phyloP scores from a whole-genome alignment of 1,284 basidiomycete genomes.

The Trametes sp. region DNA sequence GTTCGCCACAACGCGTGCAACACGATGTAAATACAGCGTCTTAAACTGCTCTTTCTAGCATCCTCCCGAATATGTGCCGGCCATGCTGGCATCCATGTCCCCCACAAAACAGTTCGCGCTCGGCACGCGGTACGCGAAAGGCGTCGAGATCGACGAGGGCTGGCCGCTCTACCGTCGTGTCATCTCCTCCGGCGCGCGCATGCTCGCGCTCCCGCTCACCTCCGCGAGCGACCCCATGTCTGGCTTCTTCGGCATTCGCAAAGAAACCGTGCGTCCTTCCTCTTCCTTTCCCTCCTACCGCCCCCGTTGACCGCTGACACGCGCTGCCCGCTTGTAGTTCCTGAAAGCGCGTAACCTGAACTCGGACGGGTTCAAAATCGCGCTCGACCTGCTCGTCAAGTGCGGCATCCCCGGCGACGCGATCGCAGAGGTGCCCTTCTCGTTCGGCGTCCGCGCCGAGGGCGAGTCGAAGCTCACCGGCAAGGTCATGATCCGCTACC shows the following conservation, averaged over 20 bases:
- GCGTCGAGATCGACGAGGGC: slow-evolving; percentile 52
- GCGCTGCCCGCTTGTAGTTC: slow-evolving; percentile 34
- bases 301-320: background rate
- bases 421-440: slow-evolving; percentile 45
- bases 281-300: background rate
- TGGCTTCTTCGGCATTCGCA: slow-evolving; percentile 54
- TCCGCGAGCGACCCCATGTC: slow-evolving; percentile 53
- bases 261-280: slow-evolving; percentile 44
- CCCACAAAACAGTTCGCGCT: slow-evolving; percentile 47
- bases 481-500: slow-evolving; percentile 45
- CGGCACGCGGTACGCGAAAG: slow-evolving; percentile 52
- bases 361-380: slow-evolving; percentile 45
- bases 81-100: slow-evolving; percentile 45
- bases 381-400: slow-evolving; percentile 45
- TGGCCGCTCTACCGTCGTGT: slow-evolving; percentile 54
- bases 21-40: background rate
- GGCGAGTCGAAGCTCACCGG: slow-evolving; percentile 44
- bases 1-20: background rate
- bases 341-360: slow-evolving; percentile 42
- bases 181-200: slow-evolving; percentile 52
- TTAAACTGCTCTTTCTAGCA: slow-evolving; percentile 40
- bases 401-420: slow-evolving; percentile 38
- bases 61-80: slow-evolving; percentile 51
- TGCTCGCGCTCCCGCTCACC: slow-evolving; percentile 50
- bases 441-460: slow-evolving; percentile 43